Evolutionary conservation across 257 asterid genomes (phyloP).

Genomic region (Petunia secreta): DNA sequence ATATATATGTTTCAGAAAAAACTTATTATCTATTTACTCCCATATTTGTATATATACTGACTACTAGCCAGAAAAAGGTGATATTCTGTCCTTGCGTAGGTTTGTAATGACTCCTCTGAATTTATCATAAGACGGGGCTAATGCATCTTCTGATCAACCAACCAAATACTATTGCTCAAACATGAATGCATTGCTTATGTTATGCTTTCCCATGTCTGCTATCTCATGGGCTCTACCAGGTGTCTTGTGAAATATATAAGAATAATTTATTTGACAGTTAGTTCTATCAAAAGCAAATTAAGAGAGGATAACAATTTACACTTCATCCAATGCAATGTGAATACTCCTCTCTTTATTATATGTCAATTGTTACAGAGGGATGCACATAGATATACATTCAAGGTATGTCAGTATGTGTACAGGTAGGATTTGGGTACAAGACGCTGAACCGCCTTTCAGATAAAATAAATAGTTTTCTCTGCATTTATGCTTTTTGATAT

Average conservation of each 20-base stretch:
- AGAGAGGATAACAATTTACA: not conserved
- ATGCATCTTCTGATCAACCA: not conserved
- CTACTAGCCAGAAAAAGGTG: slow-evolving; percentile 16
- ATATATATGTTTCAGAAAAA: too few species aligned
- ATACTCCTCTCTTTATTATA: not conserved
- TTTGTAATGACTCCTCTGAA: not conserved
- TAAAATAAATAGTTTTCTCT: not conserved
- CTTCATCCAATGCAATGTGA: not conserved
- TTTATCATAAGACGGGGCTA: not conserved
- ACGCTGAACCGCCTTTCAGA: not conserved
- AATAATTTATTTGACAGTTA: too few species aligned
- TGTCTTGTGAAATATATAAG: not conserved
- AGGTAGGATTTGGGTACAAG: not conserved
- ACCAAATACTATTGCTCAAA: slow-evolving; percentile 1
- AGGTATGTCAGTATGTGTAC: not conserved
- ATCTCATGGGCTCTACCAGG: not conserved
- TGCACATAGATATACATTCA: not conserved
- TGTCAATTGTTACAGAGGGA: not conserved
- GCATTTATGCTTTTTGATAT: not conserved
- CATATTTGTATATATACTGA: not conserved
- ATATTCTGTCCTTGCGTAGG: not conserved
- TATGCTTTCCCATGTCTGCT: not conserved
- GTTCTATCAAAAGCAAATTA: not conserved
- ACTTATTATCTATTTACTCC: not conserved
- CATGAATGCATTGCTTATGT: not conserved